Base-by-base conservation (phyloP, 257 asterid species). In the Lycium ferocissimum region DNA sequence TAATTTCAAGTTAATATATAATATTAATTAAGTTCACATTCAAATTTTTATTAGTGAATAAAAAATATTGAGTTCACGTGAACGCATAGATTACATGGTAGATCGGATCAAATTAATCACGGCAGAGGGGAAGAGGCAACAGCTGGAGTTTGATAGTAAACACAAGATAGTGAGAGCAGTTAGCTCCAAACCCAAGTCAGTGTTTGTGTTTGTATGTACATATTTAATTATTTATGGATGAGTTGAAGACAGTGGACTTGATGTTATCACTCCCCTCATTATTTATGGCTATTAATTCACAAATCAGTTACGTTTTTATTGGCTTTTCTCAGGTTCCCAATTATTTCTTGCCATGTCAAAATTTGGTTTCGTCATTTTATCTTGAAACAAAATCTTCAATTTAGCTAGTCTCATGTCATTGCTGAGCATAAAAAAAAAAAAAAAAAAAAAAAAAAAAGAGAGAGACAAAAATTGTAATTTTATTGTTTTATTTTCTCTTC, bases 71-170 rank as follows among this genome's bases (percentile, higher is more conserved):
- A 26, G 33, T 26, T 26, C 33, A 26, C 1, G 33, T 26, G 33
- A 26, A 26, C 33, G 1, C 33, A 26, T 26, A 62, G 11, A 58
- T 17, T 58, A 18, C 11, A 17, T 0, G 0, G 22, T 17, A 6
- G 3, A 58, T 80, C 37, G 6, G 61, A 1, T 14, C 37, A 1
- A 0, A 33, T 2, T 6, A 80, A 82, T 86, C 85, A 83, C 67
- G 89, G 62, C 65, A 79, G 61, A 71, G 49, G 17, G 83, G 58
- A 69, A 22, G 75, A 56, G 57, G 59, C 83, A 84, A 76, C 82
- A 86, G 67, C 80, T 84, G 86, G 14, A 38, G 53, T 69, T 37
- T 69, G 78, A 37, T 47, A 7, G 84, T 33, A 73, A 63, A 43
- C 18, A 65, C 33, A 18, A 78, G 79, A 67, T 79, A 79, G 83